Evolutionary conservation across 495 filamentous ascomycete species (phyloP).

Genomic region (Emericellopsis terricola): DNA sequence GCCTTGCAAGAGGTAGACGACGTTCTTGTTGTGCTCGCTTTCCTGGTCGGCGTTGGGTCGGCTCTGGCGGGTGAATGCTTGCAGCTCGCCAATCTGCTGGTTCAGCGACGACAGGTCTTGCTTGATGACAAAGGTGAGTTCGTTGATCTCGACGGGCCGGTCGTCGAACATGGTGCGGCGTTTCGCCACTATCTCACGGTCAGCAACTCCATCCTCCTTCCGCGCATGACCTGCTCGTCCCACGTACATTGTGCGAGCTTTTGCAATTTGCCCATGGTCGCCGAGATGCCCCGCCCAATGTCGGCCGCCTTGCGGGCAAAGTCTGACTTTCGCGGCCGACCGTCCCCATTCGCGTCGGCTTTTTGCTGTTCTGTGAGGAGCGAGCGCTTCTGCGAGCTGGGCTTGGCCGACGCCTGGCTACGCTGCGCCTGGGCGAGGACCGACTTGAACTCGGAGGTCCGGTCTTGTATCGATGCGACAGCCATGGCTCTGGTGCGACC

Average conservation of each 20-base stretch:
- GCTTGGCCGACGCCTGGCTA: constrained; percentile 47
- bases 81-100: constrained; percentile 64
- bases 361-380: constrained; percentile 61
- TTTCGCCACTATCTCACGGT: constrained; percentile 54
- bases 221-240: neutral
- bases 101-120: constrained; percentile 87
- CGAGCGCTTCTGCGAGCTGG: constrained; percentile 60
- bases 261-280: constrained; percentile 85
- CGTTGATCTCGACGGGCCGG: constrained; percentile 87
- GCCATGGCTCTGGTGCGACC: constrained; percentile 18
- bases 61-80: constrained; percentile 46
- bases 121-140: constrained; percentile 77
- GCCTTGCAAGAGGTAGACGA: constrained; percentile 80
- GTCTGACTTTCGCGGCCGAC: constrained; percentile 40
- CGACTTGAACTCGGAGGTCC: constrained; percentile 82
- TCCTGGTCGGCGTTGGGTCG: constrained; percentile 72
- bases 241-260: constrained; percentile 67
- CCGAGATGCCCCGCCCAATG: constrained; percentile 78
- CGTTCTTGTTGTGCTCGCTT: constrained; percentile 94
- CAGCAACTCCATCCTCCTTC: neutral
- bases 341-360: constrained; percentile 44
- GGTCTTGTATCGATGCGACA: constrained; percentile 74
- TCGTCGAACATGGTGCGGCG: constrained; percentile 96
- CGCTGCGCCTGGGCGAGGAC: constrained; percentile 74
- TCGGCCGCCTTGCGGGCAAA: constrained; percentile 81